Base-by-base conservation (phyloP, 805 yeast species). In the Sugiyamaella floridensis region DNA sequence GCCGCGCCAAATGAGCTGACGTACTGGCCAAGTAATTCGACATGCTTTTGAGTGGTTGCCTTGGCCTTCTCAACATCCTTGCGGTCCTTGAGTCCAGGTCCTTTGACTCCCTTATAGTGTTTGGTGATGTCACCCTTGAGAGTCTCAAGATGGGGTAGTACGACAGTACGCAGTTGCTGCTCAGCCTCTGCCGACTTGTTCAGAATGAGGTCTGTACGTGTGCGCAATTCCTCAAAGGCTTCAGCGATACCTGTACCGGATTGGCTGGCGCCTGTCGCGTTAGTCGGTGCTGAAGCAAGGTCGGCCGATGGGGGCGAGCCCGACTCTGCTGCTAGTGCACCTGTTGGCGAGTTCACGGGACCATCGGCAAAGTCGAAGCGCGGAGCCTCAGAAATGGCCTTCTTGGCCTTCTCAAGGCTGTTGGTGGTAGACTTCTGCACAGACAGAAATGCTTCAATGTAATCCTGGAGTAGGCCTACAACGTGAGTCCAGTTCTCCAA, bases 131-230 rank as follows among this genome's bases (percentile, higher is more conserved):
- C 79, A 9, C 62, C 63, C 28, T 61, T 58, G 15, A 76, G 61
- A 22, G 69, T 66, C 46, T 73, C 76, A 48, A 79, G 62, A 48
- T 71, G 75, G 7, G 81, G 81, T 11, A 74, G 49, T 11, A 76
- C 67, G 22, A 70, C 66, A 7, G 65, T 48, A 56, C 64, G 67
- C 55, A 76, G 61, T 49, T 71, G 60, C 40, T 59, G 61, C 55
- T 73, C 78, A n/a, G 73, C 66, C 44, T 75, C 75, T 4, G 51
- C 50, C 9, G 76, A 66, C 43, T 70, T 64, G 48, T 63, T 67
- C 49, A 68, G 58, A 29, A 73, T 58, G 11, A 53, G 55, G 37
- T 73, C 76, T 29, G 67, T 59, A 48, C 60, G 55, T 18, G 56
- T 49, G 26, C 72, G 65, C 52, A 72, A 47, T 37, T 57, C 52